Evolutionary conservation across 208 protist genomes (phyloP).

Genomic region (Lotmaria passim): DNA sequence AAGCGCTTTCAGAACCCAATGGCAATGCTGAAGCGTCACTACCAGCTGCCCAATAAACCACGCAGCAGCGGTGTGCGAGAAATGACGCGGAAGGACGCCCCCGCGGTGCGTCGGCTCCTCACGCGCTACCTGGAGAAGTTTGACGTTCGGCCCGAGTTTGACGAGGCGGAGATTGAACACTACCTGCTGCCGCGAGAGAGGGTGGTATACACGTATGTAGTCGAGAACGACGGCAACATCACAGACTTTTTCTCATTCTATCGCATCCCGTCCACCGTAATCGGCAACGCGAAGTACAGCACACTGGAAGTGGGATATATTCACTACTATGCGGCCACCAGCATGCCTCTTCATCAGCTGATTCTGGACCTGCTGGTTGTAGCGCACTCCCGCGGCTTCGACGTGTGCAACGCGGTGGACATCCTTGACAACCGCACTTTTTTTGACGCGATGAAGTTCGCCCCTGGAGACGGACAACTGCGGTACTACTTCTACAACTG

Average conservation of each 20-base stretch:
- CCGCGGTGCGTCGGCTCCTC: slow-evolving; percentile 77
- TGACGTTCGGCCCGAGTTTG: slow-evolving; percentile 90
- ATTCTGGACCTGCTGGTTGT: slow-evolving; percentile 93
- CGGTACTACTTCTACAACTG: slow-evolving; percentile 99
- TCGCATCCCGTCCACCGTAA: slow-evolving; percentile 96
- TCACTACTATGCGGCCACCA: slow-evolving; percentile 97
- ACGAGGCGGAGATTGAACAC: slow-evolving; percentile 95
- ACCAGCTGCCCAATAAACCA: slow-evolving; percentile 62
- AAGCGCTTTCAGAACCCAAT: slow-evolving; percentile 86
- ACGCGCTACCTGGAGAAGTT: slow-evolving; percentile 76
- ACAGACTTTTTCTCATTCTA: slow-evolving; percentile 99
- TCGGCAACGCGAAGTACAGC: slow-evolving; percentile 94
- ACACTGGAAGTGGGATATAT: slow-evolving; percentile 96
- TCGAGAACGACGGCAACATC: slow-evolving; percentile 81
- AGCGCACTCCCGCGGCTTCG: slow-evolving; percentile 91
- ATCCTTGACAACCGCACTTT: slow-evolving; percentile 93
- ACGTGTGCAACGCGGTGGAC: slow-evolving; percentile 99
- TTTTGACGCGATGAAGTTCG: slow-evolving; percentile 97
- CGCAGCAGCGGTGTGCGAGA: slow-evolving; percentile 67
- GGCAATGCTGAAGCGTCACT: slow-evolving; percentile 78
- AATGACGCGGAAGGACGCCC: slow-evolving; percentile 85
- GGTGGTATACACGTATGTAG: slow-evolving; percentile 97
- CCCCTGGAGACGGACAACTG: slow-evolving; percentile 96
- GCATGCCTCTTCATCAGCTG: slow-evolving; percentile 77
- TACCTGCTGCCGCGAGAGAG: slow-evolving; percentile 94